These are phyloP conservation scores for Apiospora malaysiana DNA, from an alignment of 2,329 filamentous ascomycete species.

Conservation along the genomic window DNA sequence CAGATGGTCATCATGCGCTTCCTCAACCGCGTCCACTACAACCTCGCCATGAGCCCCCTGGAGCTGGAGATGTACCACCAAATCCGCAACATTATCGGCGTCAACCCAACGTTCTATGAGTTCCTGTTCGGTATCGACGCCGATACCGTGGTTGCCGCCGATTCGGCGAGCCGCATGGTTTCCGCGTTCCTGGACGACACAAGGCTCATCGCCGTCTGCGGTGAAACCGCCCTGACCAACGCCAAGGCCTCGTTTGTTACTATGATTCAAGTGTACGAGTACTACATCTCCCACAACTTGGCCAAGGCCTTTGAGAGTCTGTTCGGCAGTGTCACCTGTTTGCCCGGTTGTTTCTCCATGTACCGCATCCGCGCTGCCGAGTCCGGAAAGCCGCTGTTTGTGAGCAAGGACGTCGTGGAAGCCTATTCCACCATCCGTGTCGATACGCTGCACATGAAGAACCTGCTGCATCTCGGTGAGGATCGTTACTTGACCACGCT, in stretches of 20 bases:
- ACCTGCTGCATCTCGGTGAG: conserved; percentile 92
- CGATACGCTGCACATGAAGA: conserved; percentile 99
- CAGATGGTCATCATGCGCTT: conserved; percentile 99
- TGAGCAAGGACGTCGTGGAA: conserved; percentile 89
- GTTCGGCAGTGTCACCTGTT: conserved; percentile 95
- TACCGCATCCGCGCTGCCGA: conserved; percentile 95
- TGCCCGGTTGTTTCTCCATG: conserved; percentile 99
- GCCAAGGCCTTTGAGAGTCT: conserved; percentile 97
- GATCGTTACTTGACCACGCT: conserved; percentile 97
- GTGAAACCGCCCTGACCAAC: conserved; percentile 92
- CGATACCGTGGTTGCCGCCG: conserved; percentile 89
- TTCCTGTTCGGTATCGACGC: conserved; percentile 96
- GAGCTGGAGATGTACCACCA: conserved; percentile 99
- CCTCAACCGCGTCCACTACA: conserved; percentile 98
- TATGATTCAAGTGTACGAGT: conserved; percentile 99
- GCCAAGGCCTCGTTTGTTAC: conserved; percentile 92
- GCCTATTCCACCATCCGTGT: conserved; percentile 92
- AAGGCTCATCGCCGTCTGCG: conserved; percentile 89
- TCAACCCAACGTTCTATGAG: conserved; percentile 98
- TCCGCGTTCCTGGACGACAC: conserved; percentile 91
- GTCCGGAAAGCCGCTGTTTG: conserved; percentile 93
- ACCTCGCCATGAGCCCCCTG: conserved; percentile 91
- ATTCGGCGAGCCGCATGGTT: conserved; percentile 91
- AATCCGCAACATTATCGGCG: conserved; percentile 97
- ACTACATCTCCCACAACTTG: conserved; percentile 98